phyloP scores from a whole-genome alignment of 2,329 filamentous ascomycete species.

The Niveomyces coronatus region DNA sequence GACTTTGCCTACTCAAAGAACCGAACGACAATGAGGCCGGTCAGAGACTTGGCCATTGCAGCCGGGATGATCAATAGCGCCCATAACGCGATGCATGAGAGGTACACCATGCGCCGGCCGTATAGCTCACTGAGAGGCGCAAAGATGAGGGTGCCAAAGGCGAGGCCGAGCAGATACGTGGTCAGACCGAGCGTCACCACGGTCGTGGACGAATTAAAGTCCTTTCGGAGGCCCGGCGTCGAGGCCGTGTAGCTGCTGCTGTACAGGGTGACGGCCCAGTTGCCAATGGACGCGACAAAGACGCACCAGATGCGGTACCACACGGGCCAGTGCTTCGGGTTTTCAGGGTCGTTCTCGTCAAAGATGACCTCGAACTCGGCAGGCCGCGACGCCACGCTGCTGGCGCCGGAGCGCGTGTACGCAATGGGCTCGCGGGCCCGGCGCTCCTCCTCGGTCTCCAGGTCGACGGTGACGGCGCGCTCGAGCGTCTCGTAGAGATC shows the following conservation, averaged over 20 bases:
- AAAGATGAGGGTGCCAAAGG: constrained; percentile 58
- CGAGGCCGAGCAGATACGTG: constrained; percentile 67
- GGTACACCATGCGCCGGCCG: constrained; percentile 58
- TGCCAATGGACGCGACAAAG: constrained; percentile 34
- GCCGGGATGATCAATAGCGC: constrained; percentile 61
- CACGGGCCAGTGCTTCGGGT: constrained; percentile 59
- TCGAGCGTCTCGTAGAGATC: constrained; percentile 22
- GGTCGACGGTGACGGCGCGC: constrained; percentile 21
- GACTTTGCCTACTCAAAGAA: constrained; percentile 60
- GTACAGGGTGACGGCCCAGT: constrained; percentile 53
- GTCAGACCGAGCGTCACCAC: constrained; percentile 68
- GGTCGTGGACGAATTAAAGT: constrained; percentile 51
- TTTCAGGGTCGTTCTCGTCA: constrained; percentile 48
- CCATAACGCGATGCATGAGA: constrained; percentile 54
- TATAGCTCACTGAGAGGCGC: constrained; percentile 66
- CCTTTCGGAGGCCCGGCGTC: constrained; percentile 55
- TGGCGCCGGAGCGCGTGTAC: constrained; percentile 29
- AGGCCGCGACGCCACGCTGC: constrained; percentile 29
- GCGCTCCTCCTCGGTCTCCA: constrained; percentile 29
- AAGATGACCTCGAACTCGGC: constrained; percentile 67
- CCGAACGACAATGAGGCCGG: constrained; percentile 57
- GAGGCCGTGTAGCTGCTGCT: constrained; percentile 71
- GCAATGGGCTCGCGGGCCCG: constrained; percentile 34
- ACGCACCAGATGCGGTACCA: constrained; percentile 34
- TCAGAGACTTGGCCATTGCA: constrained; percentile 56